Conservation (phyloP, 257 asterid genomes). For the Linderniella brevidens region DNA sequence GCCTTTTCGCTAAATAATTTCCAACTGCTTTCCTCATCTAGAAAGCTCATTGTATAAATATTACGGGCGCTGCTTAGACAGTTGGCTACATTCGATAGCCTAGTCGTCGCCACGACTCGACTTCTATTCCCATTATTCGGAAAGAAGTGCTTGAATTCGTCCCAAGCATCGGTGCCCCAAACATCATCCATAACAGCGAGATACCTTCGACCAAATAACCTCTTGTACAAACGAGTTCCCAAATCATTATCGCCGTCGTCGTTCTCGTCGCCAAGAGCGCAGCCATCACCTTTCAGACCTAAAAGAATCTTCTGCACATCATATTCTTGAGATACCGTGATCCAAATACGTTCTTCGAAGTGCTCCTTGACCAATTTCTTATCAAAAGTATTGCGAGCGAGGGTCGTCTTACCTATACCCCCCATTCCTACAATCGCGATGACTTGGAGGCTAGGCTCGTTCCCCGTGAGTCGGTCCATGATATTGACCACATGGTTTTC, state of each 20-base stretch:
- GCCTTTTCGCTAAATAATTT: not conserved
- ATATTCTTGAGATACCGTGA: conserved; percentile 1
- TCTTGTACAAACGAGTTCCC: not conserved
- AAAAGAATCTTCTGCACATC: not conserved
- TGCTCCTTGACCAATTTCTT: not conserved
- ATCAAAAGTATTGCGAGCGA: not conserved
- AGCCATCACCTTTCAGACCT: not conserved
- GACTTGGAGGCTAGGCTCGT: not conserved
- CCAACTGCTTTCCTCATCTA: conserved; percentile 4
- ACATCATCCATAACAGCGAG: conserved; percentile 2
- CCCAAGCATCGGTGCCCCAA: not conserved
- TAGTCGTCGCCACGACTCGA: not conserved
- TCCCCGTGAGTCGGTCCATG: not conserved
- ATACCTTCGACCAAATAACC: not conserved
- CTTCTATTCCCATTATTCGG: conserved; percentile 1
- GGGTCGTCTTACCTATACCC: conserved; percentile 8
- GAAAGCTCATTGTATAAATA: not conserved
- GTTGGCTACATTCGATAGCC: not conserved
- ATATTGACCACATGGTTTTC: not conserved
- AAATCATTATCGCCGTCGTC: not conserved
- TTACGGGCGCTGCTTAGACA: too few relatives aligned
- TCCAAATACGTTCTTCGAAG: not conserved
- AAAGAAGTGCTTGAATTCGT: not conserved
- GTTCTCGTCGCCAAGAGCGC: too few relatives aligned
- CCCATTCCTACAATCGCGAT: conserved; percentile 5